These are phyloP conservation scores for Lecanicillium sp. DNA, from an alignment of 2,329 filamentous ascomycete species.

Conservation along the genomic window DNA sequence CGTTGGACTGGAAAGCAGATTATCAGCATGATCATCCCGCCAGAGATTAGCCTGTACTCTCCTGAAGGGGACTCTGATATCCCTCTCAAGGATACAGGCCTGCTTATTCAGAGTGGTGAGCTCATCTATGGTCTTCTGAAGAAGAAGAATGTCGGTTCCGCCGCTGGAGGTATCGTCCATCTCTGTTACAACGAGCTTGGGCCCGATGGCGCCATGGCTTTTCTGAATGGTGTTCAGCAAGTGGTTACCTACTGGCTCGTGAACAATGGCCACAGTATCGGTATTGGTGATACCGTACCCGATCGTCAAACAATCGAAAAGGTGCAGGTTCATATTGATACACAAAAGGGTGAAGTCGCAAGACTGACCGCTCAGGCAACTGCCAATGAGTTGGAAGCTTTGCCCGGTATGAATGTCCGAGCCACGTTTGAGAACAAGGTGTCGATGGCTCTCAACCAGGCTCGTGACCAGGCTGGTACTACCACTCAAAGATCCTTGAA, in stretches of 20 bases:
- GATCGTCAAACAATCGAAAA: slow-evolving; percentile 75
- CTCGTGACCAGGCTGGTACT: slow-evolving; percentile 93
- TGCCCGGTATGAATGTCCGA: slow-evolving; percentile 97
- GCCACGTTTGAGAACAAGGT: slow-evolving; percentile 98
- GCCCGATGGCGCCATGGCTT: slow-evolving; percentile 75
- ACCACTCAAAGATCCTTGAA: slow-evolving; percentile 87
- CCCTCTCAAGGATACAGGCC: slow-evolving; percentile 65
- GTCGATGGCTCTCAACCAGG: slow-evolving; percentile 85
- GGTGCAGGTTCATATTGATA: slow-evolving; percentile 73
- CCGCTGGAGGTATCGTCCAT: slow-evolving; percentile 85
- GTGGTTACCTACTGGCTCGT: slow-evolving; percentile 97
- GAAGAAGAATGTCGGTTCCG: slow-evolving; percentile 91
- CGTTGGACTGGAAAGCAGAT: slow-evolving; percentile 99
- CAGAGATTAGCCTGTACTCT: slow-evolving; percentile 71
- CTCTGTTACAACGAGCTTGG: slow-evolving; percentile 95
- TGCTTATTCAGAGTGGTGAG: slow-evolving; percentile 79
- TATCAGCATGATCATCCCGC: slow-evolving; percentile 83
- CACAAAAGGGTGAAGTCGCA: slow-evolving; percentile 74
- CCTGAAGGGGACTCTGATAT: slow-evolving; percentile 53
- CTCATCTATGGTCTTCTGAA: slow-evolving; percentile 83
- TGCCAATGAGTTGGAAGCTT: slow-evolving; percentile 77
- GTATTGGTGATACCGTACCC: slow-evolving; percentile 96
- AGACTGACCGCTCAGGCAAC: slow-evolving; percentile 70
- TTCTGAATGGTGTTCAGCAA: slow-evolving; percentile 91
- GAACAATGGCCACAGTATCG: slow-evolving; percentile 94